These are phyloP conservation scores for Rubroboletus satanas DNA, from an alignment of 768 basidiomycete genomes.

Conservation along the genomic window DNA sequence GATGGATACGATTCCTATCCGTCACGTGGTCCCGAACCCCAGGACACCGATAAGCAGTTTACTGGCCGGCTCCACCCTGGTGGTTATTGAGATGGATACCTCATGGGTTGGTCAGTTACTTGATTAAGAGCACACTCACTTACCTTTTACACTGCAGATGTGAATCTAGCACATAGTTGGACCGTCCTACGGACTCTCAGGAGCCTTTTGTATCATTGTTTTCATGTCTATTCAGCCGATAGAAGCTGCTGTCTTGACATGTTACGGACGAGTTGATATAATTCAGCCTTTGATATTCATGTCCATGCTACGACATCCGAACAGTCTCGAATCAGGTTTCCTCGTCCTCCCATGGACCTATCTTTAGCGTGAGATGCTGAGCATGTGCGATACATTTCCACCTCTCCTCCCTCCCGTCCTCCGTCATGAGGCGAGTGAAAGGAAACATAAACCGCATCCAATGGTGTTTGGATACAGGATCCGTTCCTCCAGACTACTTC, in stretches of 20 bases:
- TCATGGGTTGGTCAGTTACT: neutral
- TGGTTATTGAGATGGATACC: conserved; percentile 33
- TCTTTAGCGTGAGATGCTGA: conserved; percentile 18
- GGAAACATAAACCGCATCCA: conserved; percentile 13
- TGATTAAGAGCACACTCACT: neutral
- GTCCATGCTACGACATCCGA: neutral
- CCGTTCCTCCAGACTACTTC: conserved; percentile 32
- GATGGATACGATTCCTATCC: conserved; percentile 24
- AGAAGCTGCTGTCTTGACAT: neutral
- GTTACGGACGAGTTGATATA: conserved; percentile 1
- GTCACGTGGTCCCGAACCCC: conserved; percentile 31
- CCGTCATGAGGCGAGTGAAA: conserved; percentile 20
- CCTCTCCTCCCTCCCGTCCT: conserved; percentile 20
- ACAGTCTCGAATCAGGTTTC: conserved; percentile 1
- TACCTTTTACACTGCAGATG: neutral
- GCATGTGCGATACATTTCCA: conserved; percentile 27
- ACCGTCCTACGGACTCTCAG: conserved; percentile 7
- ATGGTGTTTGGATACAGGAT: conserved; percentile 3
- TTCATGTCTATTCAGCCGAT: neutral
- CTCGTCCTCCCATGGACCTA: conserved; percentile 32
- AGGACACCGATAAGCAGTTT: conserved; percentile 30
- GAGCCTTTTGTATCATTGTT: conserved; percentile 5
- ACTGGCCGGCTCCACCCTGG: conserved; percentile 40
- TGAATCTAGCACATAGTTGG: neutral
- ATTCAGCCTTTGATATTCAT: neutral